Evolutionary conservation across 139 green algal species (phyloP).

Genomic region (Eudorina sp.): DNA sequence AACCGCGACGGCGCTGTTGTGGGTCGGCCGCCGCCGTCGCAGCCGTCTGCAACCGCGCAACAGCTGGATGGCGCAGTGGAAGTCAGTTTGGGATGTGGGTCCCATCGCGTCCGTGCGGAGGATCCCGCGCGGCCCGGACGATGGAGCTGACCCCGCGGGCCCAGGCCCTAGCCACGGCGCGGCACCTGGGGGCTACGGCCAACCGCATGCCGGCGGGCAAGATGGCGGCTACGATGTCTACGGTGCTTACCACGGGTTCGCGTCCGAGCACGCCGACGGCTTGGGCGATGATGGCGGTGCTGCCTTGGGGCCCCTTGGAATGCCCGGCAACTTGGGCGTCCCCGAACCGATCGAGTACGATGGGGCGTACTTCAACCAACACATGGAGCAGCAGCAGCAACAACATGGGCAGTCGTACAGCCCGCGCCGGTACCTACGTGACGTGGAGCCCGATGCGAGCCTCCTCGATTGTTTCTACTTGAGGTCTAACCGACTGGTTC

Average conservation of each 20-base stretch:
- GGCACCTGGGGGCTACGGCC: too few relatives aligned
- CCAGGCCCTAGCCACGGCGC: too few relatives aligned
- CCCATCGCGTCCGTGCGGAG: background rate
- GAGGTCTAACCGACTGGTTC: conserved; percentile 2
- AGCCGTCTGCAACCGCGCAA: background rate
- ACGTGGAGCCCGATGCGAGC: background rate
- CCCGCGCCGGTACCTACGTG: background rate
- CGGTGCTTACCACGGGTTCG: background rate
- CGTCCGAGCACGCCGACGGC: background rate
- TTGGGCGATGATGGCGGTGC: background rate
- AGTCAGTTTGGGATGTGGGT: conserved; percentile 4
- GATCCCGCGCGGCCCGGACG: background rate
- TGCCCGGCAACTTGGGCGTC: too few relatives aligned
- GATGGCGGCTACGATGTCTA: background rate
- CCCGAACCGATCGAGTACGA: background rate
- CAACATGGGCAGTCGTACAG: background rate
- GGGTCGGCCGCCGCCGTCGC: background rate
- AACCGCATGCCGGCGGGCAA: background rate
- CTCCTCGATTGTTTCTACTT: background rate
- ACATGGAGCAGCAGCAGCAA: background rate
- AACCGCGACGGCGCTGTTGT: background rate
- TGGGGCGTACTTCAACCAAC: background rate
- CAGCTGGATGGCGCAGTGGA: background rate
- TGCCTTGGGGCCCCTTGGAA: too few relatives aligned
- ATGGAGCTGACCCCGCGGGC: background rate